Evolutionary conservation across 2,329 filamentous ascomycete species (phyloP).

Genomic region (Exophiala bonariae): DNA sequence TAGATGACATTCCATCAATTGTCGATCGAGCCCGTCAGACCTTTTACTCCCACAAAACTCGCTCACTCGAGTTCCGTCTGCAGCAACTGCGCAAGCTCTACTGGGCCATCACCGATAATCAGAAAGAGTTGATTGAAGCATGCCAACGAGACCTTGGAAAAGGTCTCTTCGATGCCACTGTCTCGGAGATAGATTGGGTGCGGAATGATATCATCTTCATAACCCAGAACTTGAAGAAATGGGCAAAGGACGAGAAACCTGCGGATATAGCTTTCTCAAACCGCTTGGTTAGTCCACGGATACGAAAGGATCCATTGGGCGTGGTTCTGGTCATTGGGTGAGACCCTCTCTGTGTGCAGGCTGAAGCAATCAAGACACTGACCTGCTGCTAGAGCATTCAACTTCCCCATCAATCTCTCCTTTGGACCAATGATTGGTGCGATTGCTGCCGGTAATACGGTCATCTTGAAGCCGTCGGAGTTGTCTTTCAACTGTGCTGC

Average conservation of each 20-base stretch:
- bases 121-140: slow-evolving; percentile 70
- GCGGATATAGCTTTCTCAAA: slow-evolving; percentile 68
- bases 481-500: slow-evolving; percentile 73
- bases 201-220: slow-evolving; percentile 79
- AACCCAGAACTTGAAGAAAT: slow-evolving; percentile 75
- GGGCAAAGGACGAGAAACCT: slow-evolving; percentile 78
- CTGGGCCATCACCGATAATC: slow-evolving; percentile 83
- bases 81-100: slow-evolving; percentile 90
- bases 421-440: slow-evolving; percentile 81
- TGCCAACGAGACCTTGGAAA: slow-evolving; percentile 78
- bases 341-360: slow-evolving; percentile 23
- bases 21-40: slow-evolving; percentile 63
- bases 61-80: slow-evolving; percentile 76
- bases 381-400: slow-evolving; percentile 65
- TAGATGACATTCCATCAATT: slow-evolving; percentile 65
- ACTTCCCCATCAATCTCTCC: slow-evolving; percentile 84
- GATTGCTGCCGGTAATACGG: slow-evolving; percentile 88
- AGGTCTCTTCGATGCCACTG: slow-evolving; percentile 68
- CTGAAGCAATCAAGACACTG: slow-evolving; percentile 10
- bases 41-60: slow-evolving; percentile 80
- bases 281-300: slow-evolving; percentile 68
- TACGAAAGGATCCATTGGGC: slow-evolving; percentile 86
- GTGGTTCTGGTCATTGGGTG: slow-evolving; percentile 79
- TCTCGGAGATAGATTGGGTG: slow-evolving; percentile 76
- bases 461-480: slow-evolving; percentile 88